A percentile compares a stretch with the other conserved stretches of the same genome.
Evolutionary conservation across 352 stramenopile species (phyloP).

Genomic region (Pythium scleroteichum): DNA sequence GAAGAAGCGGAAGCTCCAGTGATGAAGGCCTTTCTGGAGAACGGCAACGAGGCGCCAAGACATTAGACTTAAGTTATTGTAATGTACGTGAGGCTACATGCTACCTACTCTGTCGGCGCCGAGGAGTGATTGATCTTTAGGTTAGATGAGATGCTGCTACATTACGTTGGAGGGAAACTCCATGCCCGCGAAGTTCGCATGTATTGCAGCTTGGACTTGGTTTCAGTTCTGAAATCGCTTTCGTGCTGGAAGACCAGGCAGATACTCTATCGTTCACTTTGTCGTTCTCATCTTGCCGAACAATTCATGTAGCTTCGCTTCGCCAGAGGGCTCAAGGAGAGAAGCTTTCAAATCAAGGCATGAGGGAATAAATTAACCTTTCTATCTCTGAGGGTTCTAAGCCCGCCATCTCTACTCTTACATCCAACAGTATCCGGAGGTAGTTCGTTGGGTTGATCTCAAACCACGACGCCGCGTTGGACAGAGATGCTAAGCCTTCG

Average conservation of each 20-base stretch:
- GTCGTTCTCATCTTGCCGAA: too few species aligned
- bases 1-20: constrained; percentile 5
- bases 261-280: too few species aligned
- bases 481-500: constrained; percentile 8
- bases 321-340: too few species aligned
- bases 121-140: too few species aligned
- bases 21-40: not conserved
- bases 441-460: not conserved
- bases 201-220: too few species aligned
- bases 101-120: too few species aligned
- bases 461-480: not conserved
- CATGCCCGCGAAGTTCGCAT: too few species aligned
- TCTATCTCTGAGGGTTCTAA: not conserved
- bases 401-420: constrained; percentile 1
- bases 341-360: not conserved
- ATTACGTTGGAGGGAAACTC: too few species aligned
- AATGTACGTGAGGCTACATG: not conserved
- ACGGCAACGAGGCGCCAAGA: not conserved
- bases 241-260: too few species aligned
- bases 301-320: too few species aligned
- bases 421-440: not conserved
- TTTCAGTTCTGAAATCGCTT: too few species aligned
- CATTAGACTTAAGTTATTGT: constrained; percentile 1
- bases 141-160: too few species aligned
- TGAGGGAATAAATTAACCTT: constrained; percentile 17